Evolutionary conservation across 306 rosid species (phyloP).

Genomic region (Luffa aegyptiaca): DNA sequence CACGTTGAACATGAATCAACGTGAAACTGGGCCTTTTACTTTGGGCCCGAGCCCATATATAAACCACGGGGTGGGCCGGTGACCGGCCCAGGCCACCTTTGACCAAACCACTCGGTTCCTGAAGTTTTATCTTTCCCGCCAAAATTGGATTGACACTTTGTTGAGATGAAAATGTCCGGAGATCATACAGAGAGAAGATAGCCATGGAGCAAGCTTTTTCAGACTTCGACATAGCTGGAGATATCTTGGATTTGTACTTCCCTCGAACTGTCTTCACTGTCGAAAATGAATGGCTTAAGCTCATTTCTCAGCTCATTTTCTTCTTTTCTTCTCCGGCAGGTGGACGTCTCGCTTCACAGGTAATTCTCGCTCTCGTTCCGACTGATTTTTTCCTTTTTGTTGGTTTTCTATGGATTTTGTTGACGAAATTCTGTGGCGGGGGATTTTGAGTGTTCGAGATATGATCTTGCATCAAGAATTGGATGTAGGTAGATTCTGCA

Average conservation of each 20-base stretch:
- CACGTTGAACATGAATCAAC: not conserved
- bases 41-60: not conserved
- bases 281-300: slow-evolving; percentile 49
- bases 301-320: slow-evolving; percentile 41
- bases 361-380: not conserved
- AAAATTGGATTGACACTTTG: slow-evolving; percentile 12
- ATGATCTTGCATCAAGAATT: not conserved
- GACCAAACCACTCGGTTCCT: not conserved
- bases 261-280: slow-evolving; percentile 47
- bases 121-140: slow-evolving; percentile 21
- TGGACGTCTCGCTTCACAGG: slow-evolving; percentile 48
- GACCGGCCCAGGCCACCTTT: not conserved
- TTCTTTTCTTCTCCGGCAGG: slow-evolving; percentile 51
- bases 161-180: slow-evolving; percentile 13
- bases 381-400: not conserved
- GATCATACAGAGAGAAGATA: not conserved
- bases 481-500: not conserved
- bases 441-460: not conserved
- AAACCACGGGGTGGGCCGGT: not conserved
- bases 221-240: slow-evolving; percentile 18
- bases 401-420: not conserved
- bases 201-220: slow-evolving; percentile 14
- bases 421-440: not conserved
- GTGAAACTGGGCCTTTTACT: not conserved
- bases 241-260: slow-evolving; percentile 36